phyloP scores from a whole-genome alignment of 2,329 filamentous ascomycete genomes.

The Diplodia scrobiculata region DNA sequence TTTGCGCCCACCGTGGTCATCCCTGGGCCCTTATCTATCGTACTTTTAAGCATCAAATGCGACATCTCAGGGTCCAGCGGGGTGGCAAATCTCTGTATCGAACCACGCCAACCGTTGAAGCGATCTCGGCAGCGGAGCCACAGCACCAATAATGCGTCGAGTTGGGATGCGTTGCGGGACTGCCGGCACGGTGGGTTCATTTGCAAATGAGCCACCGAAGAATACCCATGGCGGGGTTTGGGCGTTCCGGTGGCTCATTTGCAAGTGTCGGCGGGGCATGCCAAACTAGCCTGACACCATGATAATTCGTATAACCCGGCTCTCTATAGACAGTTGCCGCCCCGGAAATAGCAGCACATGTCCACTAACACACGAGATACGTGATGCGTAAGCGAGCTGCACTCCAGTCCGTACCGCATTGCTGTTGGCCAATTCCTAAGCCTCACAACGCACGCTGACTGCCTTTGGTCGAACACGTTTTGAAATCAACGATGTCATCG shows the following conservation, averaged over 20 bases:
- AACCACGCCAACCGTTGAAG: conserved; percentile 1
- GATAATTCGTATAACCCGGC: conserved; percentile 3
- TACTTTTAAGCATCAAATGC: conserved; percentile 25
- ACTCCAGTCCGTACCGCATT: neutral
- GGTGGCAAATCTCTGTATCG: conserved; percentile 17
- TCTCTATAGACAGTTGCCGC: neutral
- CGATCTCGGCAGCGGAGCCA: conserved; percentile 1
- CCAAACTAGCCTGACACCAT: neutral
- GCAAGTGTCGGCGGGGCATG: neutral
- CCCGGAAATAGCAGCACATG: conserved; percentile 15
- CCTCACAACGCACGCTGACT: conserved; percentile 7
- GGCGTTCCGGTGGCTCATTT: too few relatives aligned
- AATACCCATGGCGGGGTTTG: too few relatives aligned
- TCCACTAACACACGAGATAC: conserved; percentile 1
- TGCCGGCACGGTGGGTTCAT: too few relatives aligned
- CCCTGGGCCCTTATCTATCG: conserved; percentile 12
- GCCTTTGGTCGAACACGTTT: conserved; percentile 1
- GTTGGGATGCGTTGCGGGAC: too few relatives aligned
- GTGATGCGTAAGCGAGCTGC: conserved; percentile 14
- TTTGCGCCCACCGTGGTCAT: conserved; percentile 7
- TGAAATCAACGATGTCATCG: conserved; percentile 6
- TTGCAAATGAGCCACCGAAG: too few relatives aligned
- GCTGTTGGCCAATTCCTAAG: conserved; percentile 17
- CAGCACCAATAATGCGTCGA: neutral
- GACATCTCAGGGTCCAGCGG: conserved; percentile 24